Evolutionary conservation across 106 monocot species (phyloP), one percentile per base, ranked within the genome.

Genomic region (Dioscorea alata): DNA sequence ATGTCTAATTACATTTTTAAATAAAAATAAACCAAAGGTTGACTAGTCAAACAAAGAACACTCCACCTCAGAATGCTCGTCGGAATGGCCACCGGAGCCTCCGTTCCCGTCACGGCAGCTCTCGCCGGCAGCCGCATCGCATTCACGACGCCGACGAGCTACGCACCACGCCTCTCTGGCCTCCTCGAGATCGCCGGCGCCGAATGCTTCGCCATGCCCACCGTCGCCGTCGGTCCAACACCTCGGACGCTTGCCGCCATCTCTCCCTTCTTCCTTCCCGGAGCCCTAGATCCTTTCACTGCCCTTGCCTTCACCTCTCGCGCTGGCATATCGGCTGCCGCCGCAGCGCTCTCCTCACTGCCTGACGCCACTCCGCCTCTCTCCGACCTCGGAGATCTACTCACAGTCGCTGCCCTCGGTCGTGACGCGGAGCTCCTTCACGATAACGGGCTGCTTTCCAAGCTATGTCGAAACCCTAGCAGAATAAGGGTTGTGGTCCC

Each of bases 331-430:
- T 67, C 78, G 28, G 64, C 81, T 76, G 33, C 67, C 71, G 22
- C 70, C 64, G 48, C 23, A 62, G 67, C 64, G 57, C 68, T 65
- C 58, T 6, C 69, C 63, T 32, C 23, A 64, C 16, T 17, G 0
- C 21, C 64, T 28, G 49, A 34, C 59, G 23, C 65, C 12, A 0
- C 48, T n/a, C 79, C 70, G 2, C 80, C 78, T 2, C 66, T 78
- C 58, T 52, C 75, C 48, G 14, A 25, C 50, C 16, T 67, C 23
- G 77, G 74, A 15, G 62, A 66, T 10, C 33, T 42, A 31, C 78
- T 90, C 83, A 75, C 72, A 58, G 25, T 90, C 42, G 77, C 80
- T 28, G 85, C 90, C 19, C 86, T 90, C 23, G 90, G 90, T 35
- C 67, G 69, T 14, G 90, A 90, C 63, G 90, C 86, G 13, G 86